Evolutionary conservation across 2,329 filamentous ascomycete genomes (phyloP).

Genomic region (Penicillium sp.): DNA sequence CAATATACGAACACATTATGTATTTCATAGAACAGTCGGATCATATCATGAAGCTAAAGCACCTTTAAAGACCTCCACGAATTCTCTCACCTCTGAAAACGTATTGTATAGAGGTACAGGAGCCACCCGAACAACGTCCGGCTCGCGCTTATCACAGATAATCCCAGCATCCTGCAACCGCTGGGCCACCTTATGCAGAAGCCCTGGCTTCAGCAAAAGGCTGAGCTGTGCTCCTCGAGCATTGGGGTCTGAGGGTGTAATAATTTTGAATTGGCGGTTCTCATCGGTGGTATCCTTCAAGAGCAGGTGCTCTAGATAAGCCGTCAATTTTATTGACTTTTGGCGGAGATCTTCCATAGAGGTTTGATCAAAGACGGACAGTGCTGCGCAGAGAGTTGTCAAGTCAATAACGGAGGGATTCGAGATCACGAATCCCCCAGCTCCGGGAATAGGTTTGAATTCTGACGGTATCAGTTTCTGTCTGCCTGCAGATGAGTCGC

Average conservation of each 20-base stretch:
- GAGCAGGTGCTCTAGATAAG: constrained; percentile 66
- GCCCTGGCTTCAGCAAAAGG: constrained; percentile 60
- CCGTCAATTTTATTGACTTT: constrained; percentile 67
- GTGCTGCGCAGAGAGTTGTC: constrained; percentile 61
- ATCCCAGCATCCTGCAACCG: constrained; percentile 64
- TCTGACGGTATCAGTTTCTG: constrained; percentile 25
- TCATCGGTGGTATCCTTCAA: constrained; percentile 33
- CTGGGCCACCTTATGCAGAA: constrained; percentile 62
- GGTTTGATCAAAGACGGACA: constrained; percentile 68
- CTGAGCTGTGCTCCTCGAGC: constrained; percentile 74
- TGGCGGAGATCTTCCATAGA: constrained; percentile 60
- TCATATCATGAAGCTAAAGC: constrained; percentile 18
- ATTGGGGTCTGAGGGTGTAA: constrained; percentile 62
- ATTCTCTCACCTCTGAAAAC: constrained; percentile 64
- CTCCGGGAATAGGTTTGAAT: constrained; percentile 71
- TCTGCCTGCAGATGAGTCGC: background rate
- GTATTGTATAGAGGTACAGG: constrained; percentile 77
- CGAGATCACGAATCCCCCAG: constrained; percentile 71
- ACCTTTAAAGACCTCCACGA: constrained; percentile 39
- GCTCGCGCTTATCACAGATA: constrained; percentile 74
- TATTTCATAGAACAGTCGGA: background rate
- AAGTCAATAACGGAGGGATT: constrained; percentile 76
- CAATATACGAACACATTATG: too few relatives aligned
- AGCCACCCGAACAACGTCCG: constrained; percentile 74
- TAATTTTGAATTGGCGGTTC: constrained; percentile 49